Evolutionary conservation across 371 early-diverging fungal species (phyloP).

Genomic region (Zancudomyces culisetae): DNA sequence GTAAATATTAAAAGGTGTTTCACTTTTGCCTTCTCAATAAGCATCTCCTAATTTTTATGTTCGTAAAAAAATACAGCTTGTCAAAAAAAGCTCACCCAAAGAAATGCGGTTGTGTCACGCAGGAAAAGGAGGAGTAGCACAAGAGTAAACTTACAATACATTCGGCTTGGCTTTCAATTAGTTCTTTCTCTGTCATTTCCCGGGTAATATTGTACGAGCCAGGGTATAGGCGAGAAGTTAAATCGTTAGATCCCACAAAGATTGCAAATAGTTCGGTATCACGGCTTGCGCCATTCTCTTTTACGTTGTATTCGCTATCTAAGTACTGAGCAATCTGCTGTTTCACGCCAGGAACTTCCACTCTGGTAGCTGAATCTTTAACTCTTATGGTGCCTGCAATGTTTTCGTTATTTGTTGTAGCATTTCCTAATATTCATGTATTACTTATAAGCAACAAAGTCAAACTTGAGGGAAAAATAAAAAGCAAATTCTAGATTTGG

Average conservation of each 20-base stretch:
- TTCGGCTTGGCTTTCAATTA: not conserved
- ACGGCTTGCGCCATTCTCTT: not conserved
- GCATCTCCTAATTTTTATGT: not conserved
- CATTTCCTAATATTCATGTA: not conserved
- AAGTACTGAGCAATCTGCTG: not conserved
- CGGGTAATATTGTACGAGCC: not conserved
- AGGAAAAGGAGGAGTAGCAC: too few relatives aligned
- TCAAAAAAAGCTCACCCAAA: too few relatives aligned
- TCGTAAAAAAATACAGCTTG: too few relatives aligned
- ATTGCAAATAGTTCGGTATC: not conserved
- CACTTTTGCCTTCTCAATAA: not conserved
- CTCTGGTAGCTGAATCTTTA: not conserved
- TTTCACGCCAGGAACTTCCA: not conserved
- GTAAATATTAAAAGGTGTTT: not conserved
- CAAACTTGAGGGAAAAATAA: not conserved
- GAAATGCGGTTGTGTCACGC: too few relatives aligned
- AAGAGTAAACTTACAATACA: not conserved
- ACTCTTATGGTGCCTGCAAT: not conserved
- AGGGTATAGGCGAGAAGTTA: not conserved
- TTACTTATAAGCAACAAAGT: too few relatives aligned
- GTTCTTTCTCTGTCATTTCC: not conserved
- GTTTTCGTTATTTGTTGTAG: not conserved
- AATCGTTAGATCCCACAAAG: not conserved
- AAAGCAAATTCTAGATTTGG: not conserved
- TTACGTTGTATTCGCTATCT: not conserved